phyloP scores from a whole-genome alignment of 371 early-diverging fungal species.

The Mortierella sp. region DNA sequence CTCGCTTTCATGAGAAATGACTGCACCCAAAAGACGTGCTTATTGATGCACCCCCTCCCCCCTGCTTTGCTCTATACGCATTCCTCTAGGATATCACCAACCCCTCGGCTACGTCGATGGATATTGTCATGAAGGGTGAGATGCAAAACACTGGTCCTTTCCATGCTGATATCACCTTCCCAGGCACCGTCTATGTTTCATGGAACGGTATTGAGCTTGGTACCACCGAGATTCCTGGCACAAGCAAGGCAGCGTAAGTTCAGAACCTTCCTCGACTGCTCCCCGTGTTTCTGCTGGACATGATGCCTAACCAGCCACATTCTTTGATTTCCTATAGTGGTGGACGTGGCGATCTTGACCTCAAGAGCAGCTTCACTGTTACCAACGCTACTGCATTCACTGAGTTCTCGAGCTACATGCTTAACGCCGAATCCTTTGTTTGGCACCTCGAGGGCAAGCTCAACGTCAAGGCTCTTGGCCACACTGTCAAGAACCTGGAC shows the following conservation, averaged over 20 bases:
- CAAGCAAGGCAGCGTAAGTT: conserved; percentile 45
- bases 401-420: conserved; percentile 64
- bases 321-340: conserved; percentile 31
- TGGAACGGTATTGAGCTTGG: conserved; percentile 66
- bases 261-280: neutral
- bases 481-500: conserved; percentile 58
- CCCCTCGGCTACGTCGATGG: conserved; percentile 46
- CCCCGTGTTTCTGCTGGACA: neutral
- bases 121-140: conserved; percentile 60
- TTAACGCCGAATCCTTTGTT: conserved; percentile 63
- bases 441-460: conserved; percentile 67
- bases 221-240: conserved; percentile 60
- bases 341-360: conserved; percentile 59
- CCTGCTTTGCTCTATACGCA: neutral
- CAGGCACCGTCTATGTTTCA: conserved; percentile 58
- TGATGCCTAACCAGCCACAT: too few relatives aligned
- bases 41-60: neutral
- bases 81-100: conserved; percentile 21
- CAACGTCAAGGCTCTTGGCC: conserved; percentile 67
- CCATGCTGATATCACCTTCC: conserved; percentile 66
- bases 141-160: conserved; percentile 70
- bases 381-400: conserved; percentile 58
- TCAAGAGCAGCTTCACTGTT: conserved; percentile 61
- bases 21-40: neutral
- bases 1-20: neutral